phyloP scores from a whole-genome alignment of 108 stramenopile species.

The Nitzschia inconspicua region DNA sequence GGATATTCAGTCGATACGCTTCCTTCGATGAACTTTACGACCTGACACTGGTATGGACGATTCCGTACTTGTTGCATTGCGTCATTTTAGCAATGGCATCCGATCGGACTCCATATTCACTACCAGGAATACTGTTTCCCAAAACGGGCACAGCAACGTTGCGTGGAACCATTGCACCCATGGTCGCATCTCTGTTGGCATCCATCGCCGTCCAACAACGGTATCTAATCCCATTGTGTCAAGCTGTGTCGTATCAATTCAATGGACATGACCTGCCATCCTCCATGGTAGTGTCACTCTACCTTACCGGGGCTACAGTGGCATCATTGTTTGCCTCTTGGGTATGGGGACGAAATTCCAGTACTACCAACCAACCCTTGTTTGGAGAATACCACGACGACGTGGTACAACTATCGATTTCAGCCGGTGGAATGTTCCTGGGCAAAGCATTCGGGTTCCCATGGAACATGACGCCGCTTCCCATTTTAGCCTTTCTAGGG shows the following conservation, averaged over 20 bases:
- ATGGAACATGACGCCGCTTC: conserved; percentile 73
- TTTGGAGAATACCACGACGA: conserved; percentile 85
- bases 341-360: conserved; percentile 60
- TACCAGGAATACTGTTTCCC: conserved; percentile 31
- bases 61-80: conserved; percentile 71
- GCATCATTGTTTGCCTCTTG: conserved; percentile 41
- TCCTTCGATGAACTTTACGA: conserved; percentile 60
- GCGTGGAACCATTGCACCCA: conserved; percentile 46
- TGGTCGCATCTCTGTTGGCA: conserved; percentile 41
- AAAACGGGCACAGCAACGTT: conserved; percentile 30
- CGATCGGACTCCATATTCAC: conserved; percentile 27
- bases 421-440: conserved; percentile 38
- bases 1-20: conserved; percentile 59
- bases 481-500: conserved; percentile 63
- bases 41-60: conserved; percentile 46
- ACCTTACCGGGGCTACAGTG: conserved; percentile 49
- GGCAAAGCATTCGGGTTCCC: conserved; percentile 71
- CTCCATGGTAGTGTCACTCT: conserved; percentile 32
- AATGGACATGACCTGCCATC: conserved; percentile 60
- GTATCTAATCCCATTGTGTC: conserved; percentile 63
- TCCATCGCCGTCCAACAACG: conserved; percentile 65
- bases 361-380: conserved; percentile 42
- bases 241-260: conserved; percentile 58
- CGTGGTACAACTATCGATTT: conserved; percentile 61
- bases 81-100: conserved; percentile 14